Evolutionary conservation across 2,329 filamentous ascomycete genomes (phyloP), one percentile per base, ranked within the genome.

Genomic region (Polychaeton citri): DNA sequence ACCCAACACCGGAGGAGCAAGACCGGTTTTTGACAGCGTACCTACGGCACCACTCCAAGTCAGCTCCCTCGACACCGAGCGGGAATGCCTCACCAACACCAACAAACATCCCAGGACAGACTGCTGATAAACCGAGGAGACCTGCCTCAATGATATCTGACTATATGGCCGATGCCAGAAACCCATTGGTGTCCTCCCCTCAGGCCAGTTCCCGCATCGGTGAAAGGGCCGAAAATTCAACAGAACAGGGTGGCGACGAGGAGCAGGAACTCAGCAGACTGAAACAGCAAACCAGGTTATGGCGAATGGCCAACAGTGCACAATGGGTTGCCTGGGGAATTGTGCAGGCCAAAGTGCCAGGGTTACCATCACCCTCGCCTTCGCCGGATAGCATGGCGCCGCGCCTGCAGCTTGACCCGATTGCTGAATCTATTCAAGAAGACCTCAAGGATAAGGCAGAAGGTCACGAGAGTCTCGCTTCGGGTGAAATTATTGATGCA

Each of bases 251-350:
- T 13, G 42, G 45, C 5, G 65, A 68, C 32, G 66, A 72, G 4
- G 84, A 94, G 36, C 60, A 37, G 3, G 74, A 81, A 48, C 70
- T 92, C 5, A 66, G 74, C 33, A 71, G 75, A 35, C 66, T 98
- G 19, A 65, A 90, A 52, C 73, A 79, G 28, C 86, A 96, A 61
- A 78, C 84, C 2, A 69, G 76, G 12, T 66, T 93, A 32, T 98
- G 90, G 90, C 76, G 90, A 3, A 67, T 83, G 0, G 83, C 85
- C 26, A 93, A 90, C 60, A 86, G 80, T 21, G 85, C 84, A 2
- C 76, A 82, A 61, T 98, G 90, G 90, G 75, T 92, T 17, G 83
- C 86, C 1, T 98, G 90, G 90, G 90, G 90, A 17, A 84, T 96
- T 42, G 81, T 98, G 35, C 90, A 98, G 61, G 88, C 90, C 33